phyloP scores from a whole-genome alignment of 176 grass and related monocot species.

The Carex kokanica region DNA sequence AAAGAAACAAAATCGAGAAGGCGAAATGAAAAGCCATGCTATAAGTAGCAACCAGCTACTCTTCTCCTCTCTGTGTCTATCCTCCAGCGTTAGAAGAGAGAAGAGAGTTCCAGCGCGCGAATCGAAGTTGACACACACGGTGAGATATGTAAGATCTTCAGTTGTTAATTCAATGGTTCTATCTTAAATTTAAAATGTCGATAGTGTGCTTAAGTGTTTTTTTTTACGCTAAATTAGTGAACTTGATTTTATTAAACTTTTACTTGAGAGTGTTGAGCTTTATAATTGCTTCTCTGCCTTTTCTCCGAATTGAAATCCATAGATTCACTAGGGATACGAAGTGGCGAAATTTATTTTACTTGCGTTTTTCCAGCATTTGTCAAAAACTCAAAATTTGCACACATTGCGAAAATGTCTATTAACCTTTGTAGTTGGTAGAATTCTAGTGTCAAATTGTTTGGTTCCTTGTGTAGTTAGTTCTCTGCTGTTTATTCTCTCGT shows the following conservation, averaged over 20 bases:
- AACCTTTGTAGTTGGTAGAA: background rate
- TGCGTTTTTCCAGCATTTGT: no score
- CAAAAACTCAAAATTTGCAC: no score
- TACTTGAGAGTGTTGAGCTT: background rate
- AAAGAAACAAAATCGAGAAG: background rate
- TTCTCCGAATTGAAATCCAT: background rate
- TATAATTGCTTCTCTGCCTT: background rate
- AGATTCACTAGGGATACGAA: background rate
- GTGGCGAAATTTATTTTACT: no score
- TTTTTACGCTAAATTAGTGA: background rate
- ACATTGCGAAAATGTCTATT: background rate
- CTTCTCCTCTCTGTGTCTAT: background rate
- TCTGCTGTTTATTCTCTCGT: background rate
- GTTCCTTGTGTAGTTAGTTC: background rate
- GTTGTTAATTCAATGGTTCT: background rate
- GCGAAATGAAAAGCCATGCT: background rate
- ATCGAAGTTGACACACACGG: background rate
- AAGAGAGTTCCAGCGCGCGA: background rate
- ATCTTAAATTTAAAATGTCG: background rate
- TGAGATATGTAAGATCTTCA: background rate
- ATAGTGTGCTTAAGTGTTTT: background rate
- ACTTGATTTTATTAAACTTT: background rate
- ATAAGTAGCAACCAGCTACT: background rate
- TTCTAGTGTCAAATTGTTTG: background rate
- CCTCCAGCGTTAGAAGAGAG: background rate